Conservation (phyloP, 2,329 filamentous ascomycete genomes). For the Microsporum canis region DNA sequence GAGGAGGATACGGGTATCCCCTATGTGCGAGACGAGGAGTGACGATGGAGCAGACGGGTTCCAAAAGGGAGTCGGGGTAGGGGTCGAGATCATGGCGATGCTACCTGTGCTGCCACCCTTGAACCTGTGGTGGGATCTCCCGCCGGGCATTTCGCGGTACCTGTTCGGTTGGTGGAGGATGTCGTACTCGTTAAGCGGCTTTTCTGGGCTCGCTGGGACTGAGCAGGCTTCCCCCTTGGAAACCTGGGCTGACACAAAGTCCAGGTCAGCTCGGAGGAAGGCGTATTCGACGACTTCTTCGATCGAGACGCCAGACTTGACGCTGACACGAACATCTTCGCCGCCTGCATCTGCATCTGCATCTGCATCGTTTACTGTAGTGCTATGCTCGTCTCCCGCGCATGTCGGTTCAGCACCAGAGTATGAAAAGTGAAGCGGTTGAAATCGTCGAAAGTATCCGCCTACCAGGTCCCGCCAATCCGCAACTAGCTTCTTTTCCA, state of each 20-base stretch:
- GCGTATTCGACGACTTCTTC: constrained; percentile 67
- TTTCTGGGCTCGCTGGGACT: constrained; percentile 52
- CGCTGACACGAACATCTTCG: constrained; percentile 12
- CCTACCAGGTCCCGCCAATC: constrained; percentile 78
- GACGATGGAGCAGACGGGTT: constrained; percentile 77
- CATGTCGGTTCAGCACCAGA: constrained; percentile 20
- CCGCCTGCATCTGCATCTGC: constrained; percentile 8
- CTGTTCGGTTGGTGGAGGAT: constrained; percentile 56
- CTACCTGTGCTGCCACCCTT: constrained; percentile 90
- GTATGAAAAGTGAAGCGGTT: constrained; percentile 61
- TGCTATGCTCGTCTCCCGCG: constrained; percentile 23
- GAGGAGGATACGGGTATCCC: constrained; percentile 81
- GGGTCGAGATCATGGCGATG: constrained; percentile 80
- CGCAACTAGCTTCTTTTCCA: constrained; percentile 60
- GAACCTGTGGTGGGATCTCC: constrained; percentile 60
- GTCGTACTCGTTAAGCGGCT: constrained; percentile 73
- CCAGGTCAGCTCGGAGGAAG: constrained; percentile 84
- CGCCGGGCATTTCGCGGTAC: constrained; percentile 44
- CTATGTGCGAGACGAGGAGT: constrained; percentile 77
- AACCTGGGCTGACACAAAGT: constrained; percentile 85
- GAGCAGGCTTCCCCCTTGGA: constrained; percentile 66
- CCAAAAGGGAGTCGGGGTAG: constrained; percentile 88
- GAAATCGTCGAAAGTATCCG: constrained; percentile 88
- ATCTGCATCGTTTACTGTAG: constrained; percentile 15
- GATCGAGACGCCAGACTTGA: constrained; percentile 32